Evolutionary conservation across 208 protist species (phyloP).

Genomic region (Strigomonas culicis): DNA sequence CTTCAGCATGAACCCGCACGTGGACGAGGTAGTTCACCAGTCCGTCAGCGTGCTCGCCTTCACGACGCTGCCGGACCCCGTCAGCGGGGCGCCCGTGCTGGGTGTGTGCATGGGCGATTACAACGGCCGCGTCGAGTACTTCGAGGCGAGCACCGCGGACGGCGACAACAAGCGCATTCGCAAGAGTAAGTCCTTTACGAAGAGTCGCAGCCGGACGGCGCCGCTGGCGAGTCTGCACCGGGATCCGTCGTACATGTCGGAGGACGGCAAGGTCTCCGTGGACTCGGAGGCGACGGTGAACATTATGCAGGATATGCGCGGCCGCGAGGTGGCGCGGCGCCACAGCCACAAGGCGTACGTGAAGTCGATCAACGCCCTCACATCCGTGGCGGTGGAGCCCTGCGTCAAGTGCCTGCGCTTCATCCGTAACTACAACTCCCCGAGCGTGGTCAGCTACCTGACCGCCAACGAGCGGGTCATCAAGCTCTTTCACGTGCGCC

Average conservation of each 20-base stretch:
- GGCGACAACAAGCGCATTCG: constrained; percentile 33
- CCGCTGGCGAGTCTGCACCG: constrained; percentile 11
- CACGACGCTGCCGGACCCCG: constrained; percentile 67
- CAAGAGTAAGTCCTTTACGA: constrained; percentile 37
- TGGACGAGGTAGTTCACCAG: constrained; percentile 35
- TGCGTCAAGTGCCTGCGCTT: constrained; percentile 73
- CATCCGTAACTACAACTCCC: constrained; percentile 54
- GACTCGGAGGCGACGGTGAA: constrained; percentile 39
- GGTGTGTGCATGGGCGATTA: constrained; percentile 76
- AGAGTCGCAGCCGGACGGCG: constrained; percentile 9
- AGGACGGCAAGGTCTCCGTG: constrained; percentile 29
- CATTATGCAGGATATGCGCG: constrained; percentile 44
- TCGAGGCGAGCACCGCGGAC: constrained; percentile 56
- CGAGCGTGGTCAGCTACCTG: constrained; percentile 81
- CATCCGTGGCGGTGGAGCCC: constrained; percentile 72
- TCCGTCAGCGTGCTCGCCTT: constrained; percentile 65
- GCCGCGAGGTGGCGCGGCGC: constrained; percentile 62
- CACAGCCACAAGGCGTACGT: constrained; percentile 83
- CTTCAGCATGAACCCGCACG: constrained; percentile 16
- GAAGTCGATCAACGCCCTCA: constrained; percentile 79
- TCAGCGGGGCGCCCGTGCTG: constrained; percentile 58
- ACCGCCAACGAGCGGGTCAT: constrained; percentile 85
- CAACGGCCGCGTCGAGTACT: constrained; percentile 79
- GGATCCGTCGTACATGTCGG: constrained; percentile 16
- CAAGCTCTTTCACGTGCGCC: constrained; percentile 82